Evolutionary conservation across 139 green algal genomes (phyloP).

Genomic region (Tetraselmis striata): DNA sequence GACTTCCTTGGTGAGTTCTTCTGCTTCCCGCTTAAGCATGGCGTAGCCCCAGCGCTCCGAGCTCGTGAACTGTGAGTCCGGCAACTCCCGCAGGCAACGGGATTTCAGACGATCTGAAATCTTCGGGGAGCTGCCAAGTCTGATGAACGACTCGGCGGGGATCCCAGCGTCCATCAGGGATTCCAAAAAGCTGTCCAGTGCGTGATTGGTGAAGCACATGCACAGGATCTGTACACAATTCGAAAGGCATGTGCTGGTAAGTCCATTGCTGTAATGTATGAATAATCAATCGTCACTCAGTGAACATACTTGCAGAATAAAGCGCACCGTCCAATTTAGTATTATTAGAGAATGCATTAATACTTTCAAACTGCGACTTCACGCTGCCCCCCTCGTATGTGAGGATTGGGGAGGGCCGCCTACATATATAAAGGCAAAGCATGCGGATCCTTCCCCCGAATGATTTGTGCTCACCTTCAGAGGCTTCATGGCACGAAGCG

Average conservation of each 20-base stretch:
- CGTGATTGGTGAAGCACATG: conserved; percentile 70
- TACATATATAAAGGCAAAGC: too few species aligned
- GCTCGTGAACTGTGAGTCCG: not conserved
- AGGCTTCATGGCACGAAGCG: not conserved
- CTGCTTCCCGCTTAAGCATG: not conserved
- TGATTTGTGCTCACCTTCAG: conserved; percentile 10
- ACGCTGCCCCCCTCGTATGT: too few species aligned
- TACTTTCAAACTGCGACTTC: too few species aligned
- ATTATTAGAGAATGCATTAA: too few species aligned
- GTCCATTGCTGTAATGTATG: too few species aligned
- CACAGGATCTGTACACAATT: conserved; percentile 44
- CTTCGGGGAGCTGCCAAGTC: conserved; percentile 38
- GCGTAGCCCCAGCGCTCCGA: not conserved
- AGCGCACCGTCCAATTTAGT: too few species aligned
- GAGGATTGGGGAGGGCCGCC: too few species aligned
- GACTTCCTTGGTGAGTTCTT: not conserved
- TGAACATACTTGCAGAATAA: too few species aligned
- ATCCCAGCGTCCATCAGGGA: conserved; percentile 47
- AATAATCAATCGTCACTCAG: too few species aligned
- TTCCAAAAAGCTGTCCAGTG: conserved; percentile 65
- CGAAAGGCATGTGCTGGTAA: too few species aligned
- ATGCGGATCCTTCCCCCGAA: too few species aligned
- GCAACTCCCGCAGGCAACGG: conserved; percentile 26
- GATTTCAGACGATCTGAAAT: conserved; percentile 20
- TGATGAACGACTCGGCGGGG: conserved; percentile 30